Evolutionary conservation across 1,284 basidiomycete genomes (phyloP).

Genomic region (Trametes polyzona): DNA sequence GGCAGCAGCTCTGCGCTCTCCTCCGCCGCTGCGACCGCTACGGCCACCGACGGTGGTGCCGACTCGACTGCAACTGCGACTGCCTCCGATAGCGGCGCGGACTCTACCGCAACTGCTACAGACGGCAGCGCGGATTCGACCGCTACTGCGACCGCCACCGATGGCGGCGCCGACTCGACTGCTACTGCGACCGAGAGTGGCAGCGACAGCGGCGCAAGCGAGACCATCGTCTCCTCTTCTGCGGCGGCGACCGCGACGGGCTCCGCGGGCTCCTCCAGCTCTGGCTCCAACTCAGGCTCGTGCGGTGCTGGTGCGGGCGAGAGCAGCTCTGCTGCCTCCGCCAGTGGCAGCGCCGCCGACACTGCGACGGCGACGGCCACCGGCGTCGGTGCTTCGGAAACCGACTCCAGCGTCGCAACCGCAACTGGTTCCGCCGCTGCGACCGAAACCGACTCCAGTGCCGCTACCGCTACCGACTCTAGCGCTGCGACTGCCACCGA

Average conservation of each 20-base stretch:
- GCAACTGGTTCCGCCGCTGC: neutral
- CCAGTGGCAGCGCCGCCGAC: neutral
- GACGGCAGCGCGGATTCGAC: neutral
- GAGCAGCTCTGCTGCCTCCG: neutral
- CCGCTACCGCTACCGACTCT: neutral
- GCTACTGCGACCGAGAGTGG: constrained; percentile 3
- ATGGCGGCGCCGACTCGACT: constrained; percentile 3
- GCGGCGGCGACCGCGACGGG: neutral
- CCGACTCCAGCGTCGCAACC: neutral
- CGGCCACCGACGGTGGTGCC: neutral
- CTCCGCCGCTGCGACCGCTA: neutral
- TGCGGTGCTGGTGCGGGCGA: too few species aligned
- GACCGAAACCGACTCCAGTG: constrained; percentile 9
- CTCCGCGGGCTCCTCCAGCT: constrained; percentile 12
- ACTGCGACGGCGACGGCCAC: constrained; percentile 13
- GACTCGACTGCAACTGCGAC: neutral
- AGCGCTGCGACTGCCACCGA: constrained; percentile 8
- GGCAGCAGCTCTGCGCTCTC: neutral
- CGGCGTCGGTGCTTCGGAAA: constrained; percentile 1
- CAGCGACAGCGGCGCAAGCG: too few species aligned
- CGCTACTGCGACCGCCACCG: constrained; percentile 15
- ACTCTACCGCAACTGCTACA: neutral
- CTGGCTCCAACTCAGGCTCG: neutral
- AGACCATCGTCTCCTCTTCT: too few species aligned
- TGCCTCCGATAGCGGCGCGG: neutral